A percentile compares a stretch with the other conserved stretches of the same genome.
Conservation (phyloP, 2,329 filamentous ascomycete genomes). For the Monosporascus sp. region DNA sequence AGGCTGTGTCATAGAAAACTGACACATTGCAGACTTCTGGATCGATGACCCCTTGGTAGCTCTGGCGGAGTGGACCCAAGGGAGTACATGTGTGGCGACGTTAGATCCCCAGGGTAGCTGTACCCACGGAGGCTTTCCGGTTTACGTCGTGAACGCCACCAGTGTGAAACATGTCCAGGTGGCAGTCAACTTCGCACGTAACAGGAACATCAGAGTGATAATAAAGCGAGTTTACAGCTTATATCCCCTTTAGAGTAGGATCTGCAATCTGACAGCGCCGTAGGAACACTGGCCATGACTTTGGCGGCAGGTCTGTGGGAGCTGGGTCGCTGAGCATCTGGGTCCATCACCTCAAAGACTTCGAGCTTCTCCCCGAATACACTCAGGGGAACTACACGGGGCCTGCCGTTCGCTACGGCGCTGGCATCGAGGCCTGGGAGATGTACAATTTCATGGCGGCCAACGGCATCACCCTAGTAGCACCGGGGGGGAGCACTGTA, state of each 20-base stretch:
- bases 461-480: constrained; percentile 25
- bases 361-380: constrained; percentile 32
- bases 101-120: constrained; percentile 22
- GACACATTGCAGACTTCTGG: constrained; percentile 15
- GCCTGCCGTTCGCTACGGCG: constrained; percentile 31
- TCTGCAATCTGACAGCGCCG: constrained; percentile 26
- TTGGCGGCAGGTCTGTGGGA: constrained; percentile 40
- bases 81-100: constrained; percentile 25
- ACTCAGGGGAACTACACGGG: constrained; percentile 24
- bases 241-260: too few relatives aligned
- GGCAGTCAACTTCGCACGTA: constrained; percentile 29
- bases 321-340: constrained; percentile 42
- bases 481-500: constrained; percentile 27
- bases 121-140: constrained; percentile 29
- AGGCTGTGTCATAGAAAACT: neutral
- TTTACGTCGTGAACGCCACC: constrained; percentile 32
- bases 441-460: constrained; percentile 25
- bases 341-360: constrained; percentile 42
- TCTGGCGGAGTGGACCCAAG: constrained; percentile 27
- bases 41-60: constrained; percentile 28
- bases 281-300: constrained; percentile 44
- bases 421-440: constrained; percentile 31
- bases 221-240: constrained; percentile 24
- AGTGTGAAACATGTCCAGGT: constrained; percentile 29
- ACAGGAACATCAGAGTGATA: constrained; percentile 29